These are phyloP conservation scores for Calonectria ilicicola DNA, from an alignment of 2,329 filamentous ascomycete species.

Conservation along the genomic window DNA sequence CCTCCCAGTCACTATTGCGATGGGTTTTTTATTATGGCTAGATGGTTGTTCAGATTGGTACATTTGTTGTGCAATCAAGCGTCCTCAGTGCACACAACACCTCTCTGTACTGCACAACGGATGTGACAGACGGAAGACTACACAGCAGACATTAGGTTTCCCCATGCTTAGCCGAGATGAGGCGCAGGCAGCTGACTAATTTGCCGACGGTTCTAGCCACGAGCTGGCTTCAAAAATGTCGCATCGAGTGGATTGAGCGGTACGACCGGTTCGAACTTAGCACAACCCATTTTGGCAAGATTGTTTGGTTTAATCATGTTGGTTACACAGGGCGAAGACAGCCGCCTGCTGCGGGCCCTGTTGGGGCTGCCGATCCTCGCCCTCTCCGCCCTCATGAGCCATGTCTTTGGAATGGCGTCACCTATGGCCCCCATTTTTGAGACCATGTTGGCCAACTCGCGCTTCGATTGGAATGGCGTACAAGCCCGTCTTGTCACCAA, in stretches of 20 bases:
- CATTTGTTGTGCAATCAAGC: no score
- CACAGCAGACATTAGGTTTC: neutral
- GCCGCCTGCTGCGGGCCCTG: slow-evolving; percentile 29
- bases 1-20: no score
- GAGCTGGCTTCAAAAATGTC: slow-evolving; percentile 1
- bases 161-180: neutral
- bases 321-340: neutral
- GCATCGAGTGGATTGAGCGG: neutral
- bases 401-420: slow-evolving; percentile 34
- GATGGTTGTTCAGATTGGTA: no score
- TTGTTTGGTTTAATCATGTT: neutral
- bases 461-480: slow-evolving; percentile 16
- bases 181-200: slow-evolving; percentile 3
- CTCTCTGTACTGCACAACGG: no score
- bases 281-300: neutral
- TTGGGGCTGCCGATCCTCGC: slow-evolving; percentile 36
- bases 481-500: slow-evolving; percentile 22
- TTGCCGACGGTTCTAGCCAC: neutral
- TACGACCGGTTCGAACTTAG: neutral
- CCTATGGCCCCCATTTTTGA: slow-evolving; percentile 28
- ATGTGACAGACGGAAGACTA: no score
- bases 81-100: no score
- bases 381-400: slow-evolving; percentile 33
- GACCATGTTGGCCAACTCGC: slow-evolving; percentile 7
- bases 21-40: no score